phyloP scores from a whole-genome alignment of 495 filamentous ascomycete species.

The Lophiotrema nucula region DNA sequence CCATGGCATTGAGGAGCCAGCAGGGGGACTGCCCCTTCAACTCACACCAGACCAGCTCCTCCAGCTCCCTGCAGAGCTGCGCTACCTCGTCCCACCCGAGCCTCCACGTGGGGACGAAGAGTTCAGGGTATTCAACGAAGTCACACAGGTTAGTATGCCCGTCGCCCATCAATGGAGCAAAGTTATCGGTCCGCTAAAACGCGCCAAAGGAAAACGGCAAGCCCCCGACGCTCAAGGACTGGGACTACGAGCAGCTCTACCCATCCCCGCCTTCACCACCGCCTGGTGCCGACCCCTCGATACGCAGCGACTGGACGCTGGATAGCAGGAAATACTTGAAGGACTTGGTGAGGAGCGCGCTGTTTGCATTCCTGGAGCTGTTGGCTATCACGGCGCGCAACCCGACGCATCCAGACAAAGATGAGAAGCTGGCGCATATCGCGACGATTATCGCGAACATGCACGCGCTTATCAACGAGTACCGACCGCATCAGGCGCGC shows the following conservation, averaged over 20 bases:
- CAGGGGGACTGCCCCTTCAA: too few species aligned
- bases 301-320: conserved; percentile 45
- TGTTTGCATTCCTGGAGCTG: conserved; percentile 72
- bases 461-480: conserved; percentile 88
- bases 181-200: too few species aligned
- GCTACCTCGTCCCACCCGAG: conserved; percentile 73
- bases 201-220: too few species aligned
- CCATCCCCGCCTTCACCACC: conserved; percentile 48
- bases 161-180: conserved; percentile 25
- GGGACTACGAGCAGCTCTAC: conserved; percentile 69
- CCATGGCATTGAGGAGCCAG: not conserved
- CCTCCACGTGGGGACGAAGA: conserved; percentile 65
- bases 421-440: conserved; percentile 70
- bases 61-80: conserved; percentile 67
- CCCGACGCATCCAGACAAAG: conserved; percentile 5
- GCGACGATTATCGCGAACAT: conserved; percentile 80
- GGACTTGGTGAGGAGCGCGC: conserved; percentile 72
- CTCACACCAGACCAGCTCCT: conserved; percentile 46
- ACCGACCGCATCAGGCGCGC: conserved; percentile 90
- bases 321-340: conserved; percentile 76
- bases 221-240: conserved; percentile 45
- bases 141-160: conserved; percentile 11
- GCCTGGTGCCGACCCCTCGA: conserved; percentile 43
- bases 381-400: conserved; percentile 31
- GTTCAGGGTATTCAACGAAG: conserved; percentile 72